Conservation (phyloP, 306 rosid species). For the Cucumis sativus region DNA sequence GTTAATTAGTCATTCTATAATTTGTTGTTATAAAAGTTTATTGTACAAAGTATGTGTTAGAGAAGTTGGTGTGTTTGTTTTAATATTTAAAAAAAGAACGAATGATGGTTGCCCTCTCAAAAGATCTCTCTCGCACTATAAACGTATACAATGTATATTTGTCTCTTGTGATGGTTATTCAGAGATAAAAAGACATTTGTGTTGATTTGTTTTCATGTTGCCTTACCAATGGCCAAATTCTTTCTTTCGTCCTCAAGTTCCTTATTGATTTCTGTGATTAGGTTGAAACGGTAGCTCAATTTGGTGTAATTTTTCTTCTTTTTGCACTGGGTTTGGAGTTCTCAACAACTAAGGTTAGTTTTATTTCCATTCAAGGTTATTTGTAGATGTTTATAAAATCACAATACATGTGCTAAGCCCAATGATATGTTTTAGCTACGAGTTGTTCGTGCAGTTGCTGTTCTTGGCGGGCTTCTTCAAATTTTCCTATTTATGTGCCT, state of each 20-base stretch:
- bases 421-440: slow-evolving; percentile 52
- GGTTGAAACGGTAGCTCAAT: slow-evolving; percentile 99
- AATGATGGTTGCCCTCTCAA: not conserved
- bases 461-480: slow-evolving; percentile 94
- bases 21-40: not conserved
- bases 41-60: not conserved
- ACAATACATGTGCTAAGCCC: slow-evolving; percentile 4
- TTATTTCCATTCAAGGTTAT: slow-evolving; percentile 13
- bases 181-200: not conserved
- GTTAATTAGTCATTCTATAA: not conserved
- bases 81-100: too few relatives aligned
- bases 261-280: slow-evolving; percentile 18
- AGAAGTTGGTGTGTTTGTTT: not conserved
- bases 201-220: not conserved
- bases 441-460: slow-evolving; percentile 97
- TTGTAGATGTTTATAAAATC: slow-evolving; percentile 2
- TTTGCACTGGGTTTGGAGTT: slow-evolving; percentile 95
- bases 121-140: not conserved
- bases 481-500: slow-evolving; percentile 89
- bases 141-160: not conserved
- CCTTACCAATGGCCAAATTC: not conserved
- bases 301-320: slow-evolving; percentile 96
- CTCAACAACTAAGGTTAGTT: slow-evolving; percentile 68
- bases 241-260: not conserved
- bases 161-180: not conserved